Evolutionary conservation across 345 rosid species (phyloP).

Genomic region (Hevea brasiliensis): DNA sequence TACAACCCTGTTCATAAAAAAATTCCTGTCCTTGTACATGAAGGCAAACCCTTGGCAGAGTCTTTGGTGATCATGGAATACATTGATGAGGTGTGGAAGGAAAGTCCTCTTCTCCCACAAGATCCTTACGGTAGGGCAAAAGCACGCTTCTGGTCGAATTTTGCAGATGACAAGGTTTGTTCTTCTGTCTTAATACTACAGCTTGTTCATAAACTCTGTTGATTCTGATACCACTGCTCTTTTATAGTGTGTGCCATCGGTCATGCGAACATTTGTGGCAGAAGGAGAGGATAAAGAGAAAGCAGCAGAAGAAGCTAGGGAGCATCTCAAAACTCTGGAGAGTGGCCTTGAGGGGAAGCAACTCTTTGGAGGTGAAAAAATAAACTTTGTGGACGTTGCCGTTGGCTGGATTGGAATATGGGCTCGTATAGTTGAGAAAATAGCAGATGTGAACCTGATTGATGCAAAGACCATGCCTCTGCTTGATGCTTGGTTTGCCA

Average conservation of each 20-base stretch:
- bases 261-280: slow-evolving; percentile 5
- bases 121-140: slow-evolving; percentile 25
- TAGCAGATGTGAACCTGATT: slow-evolving; percentile 23
- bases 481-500: slow-evolving; percentile 24
- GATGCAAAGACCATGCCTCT: slow-evolving; percentile 31
- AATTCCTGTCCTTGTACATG: slow-evolving; percentile 35
- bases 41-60: slow-evolving; percentile 24
- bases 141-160: slow-evolving; percentile 38
- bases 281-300: slow-evolving; percentile 30
- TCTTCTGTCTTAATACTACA: no score
- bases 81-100: slow-evolving; percentile 31
- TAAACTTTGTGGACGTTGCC: slow-evolving; percentile 28
- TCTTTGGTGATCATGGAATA: slow-evolving; percentile 35
- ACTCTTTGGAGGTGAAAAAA: slow-evolving; percentile 35
- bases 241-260: slow-evolving; percentile 24
- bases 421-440: slow-evolving; percentile 29
- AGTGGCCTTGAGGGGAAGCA: slow-evolving; percentile 20
- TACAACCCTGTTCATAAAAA: slow-evolving; percentile 32
- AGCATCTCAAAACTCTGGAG: slow-evolving; percentile 31
- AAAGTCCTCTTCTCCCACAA: slow-evolving; percentile 28
- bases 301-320: slow-evolving; percentile 27
- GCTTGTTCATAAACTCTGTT: no score
- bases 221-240: no score
- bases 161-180: slow-evolving; percentile 21
- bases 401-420: slow-evolving; percentile 36